phyloP scores from a whole-genome alignment of 106 monocot genomes.

The Apostasia ramifera region DNA sequence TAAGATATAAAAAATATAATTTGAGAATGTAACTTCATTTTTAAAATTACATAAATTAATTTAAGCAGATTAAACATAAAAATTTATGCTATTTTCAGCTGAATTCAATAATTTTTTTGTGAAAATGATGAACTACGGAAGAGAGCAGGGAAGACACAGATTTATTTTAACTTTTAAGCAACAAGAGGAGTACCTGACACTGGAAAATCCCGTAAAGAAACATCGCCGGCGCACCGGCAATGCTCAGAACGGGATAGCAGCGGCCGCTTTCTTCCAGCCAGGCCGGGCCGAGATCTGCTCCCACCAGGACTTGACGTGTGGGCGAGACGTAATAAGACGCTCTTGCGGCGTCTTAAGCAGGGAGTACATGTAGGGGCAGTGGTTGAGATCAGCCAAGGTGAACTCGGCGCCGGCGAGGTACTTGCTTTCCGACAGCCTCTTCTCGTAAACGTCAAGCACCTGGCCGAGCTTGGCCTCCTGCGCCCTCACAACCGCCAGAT shows the following conservation, averaged over 20 bases:
- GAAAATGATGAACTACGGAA: too few species aligned
- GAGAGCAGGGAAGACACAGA: too few species aligned
- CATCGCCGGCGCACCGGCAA: background rate
- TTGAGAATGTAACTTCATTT: too few species aligned
- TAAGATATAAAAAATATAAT: too few species aligned
- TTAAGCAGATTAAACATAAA: too few species aligned
- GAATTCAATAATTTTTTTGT: too few species aligned
- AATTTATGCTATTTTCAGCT: too few species aligned
- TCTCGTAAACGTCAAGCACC: conserved; percentile 29
- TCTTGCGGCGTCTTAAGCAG: conserved; percentile 6
- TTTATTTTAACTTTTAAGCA: too few species aligned
- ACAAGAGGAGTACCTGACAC: too few species aligned
- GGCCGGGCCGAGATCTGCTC: conserved; percentile 19
- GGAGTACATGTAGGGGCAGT: background rate
- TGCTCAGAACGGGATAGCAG: background rate
- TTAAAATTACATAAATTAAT: too few species aligned
- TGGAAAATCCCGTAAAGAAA: too few species aligned
- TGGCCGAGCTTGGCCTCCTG: background rate
- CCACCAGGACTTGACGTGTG: conserved; percentile 24
- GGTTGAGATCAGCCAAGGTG: conserved; percentile 22
- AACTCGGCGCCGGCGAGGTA: conserved; percentile 23
- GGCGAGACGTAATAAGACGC: conserved; percentile 12
- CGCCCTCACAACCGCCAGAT: conserved; percentile 18
- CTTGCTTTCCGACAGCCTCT: conserved; percentile 10
- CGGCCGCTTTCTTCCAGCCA: conserved; percentile 18